A percentile compares a stretch with the other conserved stretches of the same genome.
phyloP scores from a whole-genome alignment of 345 rosid genomes.

The rapeseed (Brassica napus) region DNA sequence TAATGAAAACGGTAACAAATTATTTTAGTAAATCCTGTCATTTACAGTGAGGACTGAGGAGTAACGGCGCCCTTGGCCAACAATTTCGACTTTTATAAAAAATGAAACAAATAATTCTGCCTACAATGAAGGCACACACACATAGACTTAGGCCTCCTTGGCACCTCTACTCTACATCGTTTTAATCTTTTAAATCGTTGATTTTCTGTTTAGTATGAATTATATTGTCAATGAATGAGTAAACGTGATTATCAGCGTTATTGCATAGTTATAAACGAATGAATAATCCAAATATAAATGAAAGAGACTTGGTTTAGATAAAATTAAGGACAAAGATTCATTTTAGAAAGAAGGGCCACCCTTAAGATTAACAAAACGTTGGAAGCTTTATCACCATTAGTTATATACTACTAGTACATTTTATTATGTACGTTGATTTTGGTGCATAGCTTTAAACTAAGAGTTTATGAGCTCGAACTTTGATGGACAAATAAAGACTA shows the following conservation, averaged over 20 bases:
- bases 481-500: constrained; percentile 34
- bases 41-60: constrained; percentile 34
- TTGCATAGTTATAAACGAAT: not conserved
- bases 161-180: not conserved
- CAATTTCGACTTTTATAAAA: not conserved
- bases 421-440: not conserved
- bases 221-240: not conserved
- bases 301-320: not conserved
- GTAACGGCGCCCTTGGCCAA: not conserved
- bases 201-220: not conserved
- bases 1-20: not conserved
- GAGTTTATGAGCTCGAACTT: constrained; percentile 29
- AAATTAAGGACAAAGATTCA: constrained; percentile 24
- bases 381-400: constrained; percentile 20
- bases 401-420: not conserved
- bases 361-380: constrained; percentile 34
- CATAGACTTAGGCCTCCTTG: not conserved
- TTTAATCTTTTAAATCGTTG: not conserved
- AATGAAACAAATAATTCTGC: not conserved
- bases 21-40: not conserved
- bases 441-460: constrained; percentile 29
- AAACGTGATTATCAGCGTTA: not conserved
- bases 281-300: constrained; percentile 16
- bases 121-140: not conserved
- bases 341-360: constrained; percentile 15